Evolutionary conservation across 1,139 yeast genomes (phyloP), one percentile per base, ranked within the genome.

Genomic region (Candida sojae): DNA sequence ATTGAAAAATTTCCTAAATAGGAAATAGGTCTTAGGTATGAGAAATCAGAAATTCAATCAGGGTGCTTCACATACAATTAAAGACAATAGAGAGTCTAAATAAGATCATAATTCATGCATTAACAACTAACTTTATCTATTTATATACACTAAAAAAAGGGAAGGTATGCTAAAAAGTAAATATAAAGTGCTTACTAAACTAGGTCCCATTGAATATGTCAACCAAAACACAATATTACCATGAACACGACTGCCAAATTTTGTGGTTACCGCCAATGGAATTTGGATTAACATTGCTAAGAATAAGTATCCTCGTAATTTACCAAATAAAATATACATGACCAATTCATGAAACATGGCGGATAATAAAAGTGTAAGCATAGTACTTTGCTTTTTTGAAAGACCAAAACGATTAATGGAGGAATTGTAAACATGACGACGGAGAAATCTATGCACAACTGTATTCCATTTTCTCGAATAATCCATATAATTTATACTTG

Each of bases 381-480:
- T 60, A 1, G 95, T 84, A 0, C 98, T 97, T 44, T 77, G 75
- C 1, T 62, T 52, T 62, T 85, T 89, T 54, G 82, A 79, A 48
- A 91, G 73, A 43, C 82, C 76, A 46, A 91, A 75, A 0, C 91
- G 84, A 54, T 95, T 83, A 51, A 93, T 88, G 11, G 95, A 83
- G 29, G 96, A 86, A 63, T 91, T 97, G 65, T 93, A 95, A 6
- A 93, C 99, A 63, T 95, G 99, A 54, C 98, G 80, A 40, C 91
- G 72, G 50, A 93, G 71, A 60, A 93, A 93, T 56, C 84, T 81
- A 66, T 93, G 97, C n/a, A 95, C 98, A 0, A 98, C 97, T 7
- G 83, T 79, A 63, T 93, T 93, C 99, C 99, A 95, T 55, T 88
- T 84, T 55, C 97, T 79, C 8, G 97, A 88, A 68, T 88, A 93